These are phyloP conservation scores for Nakazawaea pomicola DNA, from an alignment of 805 yeast genomes.

Conservation along the genomic window DNA sequence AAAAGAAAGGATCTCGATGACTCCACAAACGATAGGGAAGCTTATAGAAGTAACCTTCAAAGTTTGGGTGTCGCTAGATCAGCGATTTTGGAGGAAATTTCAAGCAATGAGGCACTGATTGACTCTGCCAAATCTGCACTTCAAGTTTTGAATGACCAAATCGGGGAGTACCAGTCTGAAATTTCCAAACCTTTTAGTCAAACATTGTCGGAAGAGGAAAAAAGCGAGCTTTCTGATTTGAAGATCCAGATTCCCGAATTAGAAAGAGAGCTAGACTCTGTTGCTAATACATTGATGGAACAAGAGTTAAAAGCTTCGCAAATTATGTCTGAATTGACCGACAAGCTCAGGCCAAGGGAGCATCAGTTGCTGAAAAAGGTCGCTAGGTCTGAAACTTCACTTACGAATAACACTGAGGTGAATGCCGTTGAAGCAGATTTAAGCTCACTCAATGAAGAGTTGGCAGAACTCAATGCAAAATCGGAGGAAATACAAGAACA, in stretches of 20 bases:
- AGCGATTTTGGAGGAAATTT: conserved; percentile 38
- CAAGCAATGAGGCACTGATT: conserved; percentile 28
- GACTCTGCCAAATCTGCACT: conserved; percentile 30
- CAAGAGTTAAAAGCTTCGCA: conserved; percentile 43
- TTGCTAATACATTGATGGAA: conserved; percentile 34
- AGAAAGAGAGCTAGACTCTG: conserved; percentile 35
- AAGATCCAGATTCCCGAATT: conserved; percentile 29
- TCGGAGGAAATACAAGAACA: conserved; percentile 24
- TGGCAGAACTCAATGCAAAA: conserved; percentile 24
- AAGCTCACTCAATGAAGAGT: conserved; percentile 16
- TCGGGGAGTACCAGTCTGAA: conserved; percentile 44
- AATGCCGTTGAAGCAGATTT: conserved; percentile 16
- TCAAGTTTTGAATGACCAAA: conserved; percentile 32
- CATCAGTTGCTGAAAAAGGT: conserved; percentile 28
- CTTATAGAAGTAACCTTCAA: conserved; percentile 36
- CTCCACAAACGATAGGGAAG: conserved; percentile 36
- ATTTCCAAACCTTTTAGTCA: conserved; percentile 47
- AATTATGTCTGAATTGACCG: conserved; percentile 52
- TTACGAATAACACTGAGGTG: conserved; percentile 7
- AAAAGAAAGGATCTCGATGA: conserved; percentile 38
- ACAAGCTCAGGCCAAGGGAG: conserved; percentile 50
- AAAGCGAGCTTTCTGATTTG: conserved; percentile 31
- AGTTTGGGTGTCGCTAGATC: conserved; percentile 35
- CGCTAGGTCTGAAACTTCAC: conserved; percentile 17
- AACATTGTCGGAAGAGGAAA: conserved; percentile 47